Base-by-base conservation (phyloP, 164 flowering plant genomes). In the Aristolochia contorta region DNA sequence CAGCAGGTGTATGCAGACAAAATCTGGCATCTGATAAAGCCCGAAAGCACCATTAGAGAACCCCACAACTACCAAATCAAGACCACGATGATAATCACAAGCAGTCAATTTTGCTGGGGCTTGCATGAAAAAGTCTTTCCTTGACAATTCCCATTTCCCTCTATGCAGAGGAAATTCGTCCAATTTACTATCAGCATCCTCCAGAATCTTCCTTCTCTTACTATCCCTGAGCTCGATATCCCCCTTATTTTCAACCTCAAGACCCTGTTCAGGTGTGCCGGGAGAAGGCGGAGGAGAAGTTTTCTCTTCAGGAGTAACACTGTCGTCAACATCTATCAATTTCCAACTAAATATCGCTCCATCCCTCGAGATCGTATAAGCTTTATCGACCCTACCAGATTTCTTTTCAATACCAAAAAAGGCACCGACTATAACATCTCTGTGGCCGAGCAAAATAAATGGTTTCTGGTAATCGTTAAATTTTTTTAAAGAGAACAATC, bases 1-100 rank as follows among this genome's bases (percentile, higher is more conserved):
- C 65, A 94, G 70, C 74, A 82, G 77, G 70, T 94, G 97, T 63
- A 88, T 64, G 68, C 97, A 89, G 12, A 85, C 76, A 59, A 94
- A 88, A 67, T 94, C 97, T 1, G 99, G 99, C 99, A 94, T 84
- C 69, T 91, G 95, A 65, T 94, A 94, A 45, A 94, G 75, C 61
- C 88, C 96, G 71, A 94, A 94, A 18, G 82, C 96, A 19, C 99
- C 99, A 82, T 82, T 88, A 0, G 97, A 88, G 64, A 88, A 91
- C 47, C 96, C 99, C 45, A 83, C 95, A 20, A 89, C 99, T 60
- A 89, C 80, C 69, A 89, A 66, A 66, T 86, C 89, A 76, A 91
- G 93, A 54, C 76, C 86, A 59, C 67, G 57, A 67, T 94, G 99
- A 73, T 91, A 91, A 81, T 91, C 90, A 53, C 99, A 91, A 0